A percentile compares a stretch with the other conserved stretches of the same genome.
Conservation (phyloP, 75 land plant genomes). For the Larix kaempferi region DNA sequence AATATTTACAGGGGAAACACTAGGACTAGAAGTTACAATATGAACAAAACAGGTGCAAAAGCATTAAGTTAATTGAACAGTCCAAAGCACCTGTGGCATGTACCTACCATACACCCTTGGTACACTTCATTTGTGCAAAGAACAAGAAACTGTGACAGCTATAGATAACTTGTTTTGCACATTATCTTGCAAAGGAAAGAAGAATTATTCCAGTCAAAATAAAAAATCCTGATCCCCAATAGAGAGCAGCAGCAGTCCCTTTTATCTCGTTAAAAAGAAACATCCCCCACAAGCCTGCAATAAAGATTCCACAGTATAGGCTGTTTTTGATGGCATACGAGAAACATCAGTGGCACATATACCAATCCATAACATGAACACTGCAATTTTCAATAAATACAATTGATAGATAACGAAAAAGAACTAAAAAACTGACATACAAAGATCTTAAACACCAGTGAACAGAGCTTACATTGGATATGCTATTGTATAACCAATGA, state of each 20-base stretch:
- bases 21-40: no score
- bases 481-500: conserved; percentile 27
- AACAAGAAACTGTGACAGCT: no score
- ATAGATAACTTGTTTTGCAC: background rate
- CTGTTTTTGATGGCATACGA: conserved; percentile 7
- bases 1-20: no score
- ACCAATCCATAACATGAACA: background rate
- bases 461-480: conserved; percentile 28
- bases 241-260: conserved; percentile 19
- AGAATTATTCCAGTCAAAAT: conserved; percentile 19
- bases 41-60: no score
- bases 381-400: no score
- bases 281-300: conserved; percentile 38
- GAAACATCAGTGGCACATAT: background rate
- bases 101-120: no score
- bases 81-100: no score
- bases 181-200: conserved; percentile 16
- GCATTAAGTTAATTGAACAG: no score
- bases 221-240: conserved; percentile 23
- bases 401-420: background rate
- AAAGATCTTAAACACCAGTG: background rate
- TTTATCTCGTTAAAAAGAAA: conserved; percentile 23
- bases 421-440: conserved; percentile 2
- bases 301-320: conserved; percentile 24
- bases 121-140: no score